Conservation (phyloP, 1,139 yeast genomes). For the Maudiozyma humilis region DNA sequence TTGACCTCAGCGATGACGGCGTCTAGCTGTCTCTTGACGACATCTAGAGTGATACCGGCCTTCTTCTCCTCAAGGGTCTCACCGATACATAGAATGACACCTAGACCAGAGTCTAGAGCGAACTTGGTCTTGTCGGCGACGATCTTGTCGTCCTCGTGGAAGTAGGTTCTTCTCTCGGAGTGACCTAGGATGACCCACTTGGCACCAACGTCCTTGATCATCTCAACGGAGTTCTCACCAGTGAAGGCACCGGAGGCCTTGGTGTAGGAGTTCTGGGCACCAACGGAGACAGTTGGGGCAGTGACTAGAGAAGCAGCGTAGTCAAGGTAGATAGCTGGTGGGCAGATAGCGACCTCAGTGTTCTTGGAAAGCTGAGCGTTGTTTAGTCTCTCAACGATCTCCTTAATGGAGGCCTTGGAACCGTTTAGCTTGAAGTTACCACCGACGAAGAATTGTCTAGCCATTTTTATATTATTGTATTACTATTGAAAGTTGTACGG, state of each 20-base stretch:
- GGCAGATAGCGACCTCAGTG: constrained; percentile 85
- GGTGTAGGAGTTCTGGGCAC: constrained; percentile 86
- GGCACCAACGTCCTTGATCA: constrained; percentile 86
- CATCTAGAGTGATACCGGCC: constrained; percentile 75
- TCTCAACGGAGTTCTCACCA: constrained; percentile 88
- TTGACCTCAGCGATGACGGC: constrained; percentile 76
- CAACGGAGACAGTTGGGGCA: constrained; percentile 63
- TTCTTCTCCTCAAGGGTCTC: constrained; percentile 94
- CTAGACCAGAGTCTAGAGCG: constrained; percentile 80
- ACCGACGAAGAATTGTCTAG: constrained; percentile 94
- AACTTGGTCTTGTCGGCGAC: constrained; percentile 92
- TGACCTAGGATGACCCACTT: constrained; percentile 96
- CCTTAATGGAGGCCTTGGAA: constrained; percentile 72
- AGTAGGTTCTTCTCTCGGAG: constrained; percentile 95
- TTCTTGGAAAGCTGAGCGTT: constrained; percentile 61
- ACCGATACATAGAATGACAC: constrained; percentile 93
- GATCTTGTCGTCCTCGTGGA: constrained; percentile 84
- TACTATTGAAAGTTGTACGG: constrained; percentile 8
- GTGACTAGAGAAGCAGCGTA: constrained; percentile 63
- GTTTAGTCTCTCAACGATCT: constrained; percentile 79
- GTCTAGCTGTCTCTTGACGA: constrained; percentile 81
- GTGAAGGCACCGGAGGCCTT: constrained; percentile 95
- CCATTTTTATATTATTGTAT: constrained; percentile 40
- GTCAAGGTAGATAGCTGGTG: constrained; percentile 88
- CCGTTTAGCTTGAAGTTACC: constrained; percentile 99